Evolutionary conservation across 176 grass and related monocot species (phyloP).

Genomic region (Melocanna baccifera): DNA sequence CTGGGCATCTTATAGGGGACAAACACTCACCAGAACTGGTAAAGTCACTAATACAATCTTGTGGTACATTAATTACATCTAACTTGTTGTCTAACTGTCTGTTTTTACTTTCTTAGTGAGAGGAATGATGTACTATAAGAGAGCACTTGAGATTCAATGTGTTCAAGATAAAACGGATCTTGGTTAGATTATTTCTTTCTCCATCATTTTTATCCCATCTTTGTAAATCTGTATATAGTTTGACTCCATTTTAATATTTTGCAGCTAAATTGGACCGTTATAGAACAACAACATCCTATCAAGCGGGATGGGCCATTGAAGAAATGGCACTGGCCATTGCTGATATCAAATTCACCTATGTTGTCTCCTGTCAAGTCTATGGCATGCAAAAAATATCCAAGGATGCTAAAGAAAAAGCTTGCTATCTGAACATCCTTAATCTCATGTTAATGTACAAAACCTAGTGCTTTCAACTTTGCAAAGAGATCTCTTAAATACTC

Average conservation of each 20-base stretch:
- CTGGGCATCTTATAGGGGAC: constrained; percentile 87
- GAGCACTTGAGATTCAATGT: constrained; percentile 67
- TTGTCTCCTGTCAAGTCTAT: constrained; percentile 93
- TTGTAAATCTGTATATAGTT: background rate
- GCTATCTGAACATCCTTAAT: constrained; percentile 81
- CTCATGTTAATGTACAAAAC: constrained; percentile 71
- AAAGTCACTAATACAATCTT: constrained; percentile 6
- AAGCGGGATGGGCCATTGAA: background rate
- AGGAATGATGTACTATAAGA: constrained; percentile 99
- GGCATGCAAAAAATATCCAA: constrained; percentile 76
- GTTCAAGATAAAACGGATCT: constrained; percentile 45
- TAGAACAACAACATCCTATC: constrained; percentile 30
- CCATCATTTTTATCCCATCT: background rate
- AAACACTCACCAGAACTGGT: constrained; percentile 86
- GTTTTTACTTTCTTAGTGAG: constrained; percentile 58
- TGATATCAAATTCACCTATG: constrained; percentile 98
- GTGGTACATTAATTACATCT: background rate
- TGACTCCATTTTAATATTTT: constrained; percentile 1
- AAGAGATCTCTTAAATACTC: background rate
- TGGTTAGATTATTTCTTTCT: constrained; percentile 35
- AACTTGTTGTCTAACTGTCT: constrained; percentile 18
- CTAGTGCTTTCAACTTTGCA: background rate
- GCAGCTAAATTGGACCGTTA: constrained; percentile 39
- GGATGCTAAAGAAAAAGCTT: constrained; percentile 42
- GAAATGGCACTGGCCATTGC: constrained; percentile 49